Base-by-base conservation (phyloP, 1,284 basidiomycete genomes). In the Xanthoconium separans region DNA sequence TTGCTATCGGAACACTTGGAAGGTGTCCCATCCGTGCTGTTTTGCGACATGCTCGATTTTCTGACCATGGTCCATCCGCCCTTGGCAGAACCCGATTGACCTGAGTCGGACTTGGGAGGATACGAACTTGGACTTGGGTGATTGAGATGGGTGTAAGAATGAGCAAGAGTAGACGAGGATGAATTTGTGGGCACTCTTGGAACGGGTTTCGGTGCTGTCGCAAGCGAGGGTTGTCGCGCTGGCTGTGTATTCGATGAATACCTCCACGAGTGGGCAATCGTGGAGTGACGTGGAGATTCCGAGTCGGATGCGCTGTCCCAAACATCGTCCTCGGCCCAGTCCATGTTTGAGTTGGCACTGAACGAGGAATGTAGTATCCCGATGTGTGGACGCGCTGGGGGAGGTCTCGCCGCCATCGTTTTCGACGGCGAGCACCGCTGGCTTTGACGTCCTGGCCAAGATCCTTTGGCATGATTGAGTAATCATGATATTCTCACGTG, bases 301-400 rank as follows among this genome's bases (percentile, higher is more conserved):
- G 86, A 85, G 71, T 94, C 92, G 4, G 91, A 93, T 52, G 80
- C 80, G 61, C 87, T 89, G 75, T 95, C 92, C 92, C 93, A 95
- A 44, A 86, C 91, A 69, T 95, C 92, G 61, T 95, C 92, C 68
- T 91, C 89, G 12, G 75, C 86, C 87, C 89, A 88, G 54, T 89
- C 85, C 55, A 68, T 65, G 63, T 58, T 77, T 73, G 55, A 71
- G 61, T 41, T 75, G 67, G 63, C 79, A 81, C 64, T 80, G 78
- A 61, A 72, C 15, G 82, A 77, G 6, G 84, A 75, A 57, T 82
- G 80, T 45, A 89, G 80, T 45, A 89, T 74, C 46, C 79, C 84
- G 57, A 88, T 82, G 70, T 91, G 88, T 44, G 89, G 89, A 52
- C 88, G 80, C 42, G 87, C 77, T 61, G 89, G 89, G 50, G 89